phyloP scores from a whole-genome alignment of 2,329 filamentous ascomycete species.

The Exserohilum turcica region DNA sequence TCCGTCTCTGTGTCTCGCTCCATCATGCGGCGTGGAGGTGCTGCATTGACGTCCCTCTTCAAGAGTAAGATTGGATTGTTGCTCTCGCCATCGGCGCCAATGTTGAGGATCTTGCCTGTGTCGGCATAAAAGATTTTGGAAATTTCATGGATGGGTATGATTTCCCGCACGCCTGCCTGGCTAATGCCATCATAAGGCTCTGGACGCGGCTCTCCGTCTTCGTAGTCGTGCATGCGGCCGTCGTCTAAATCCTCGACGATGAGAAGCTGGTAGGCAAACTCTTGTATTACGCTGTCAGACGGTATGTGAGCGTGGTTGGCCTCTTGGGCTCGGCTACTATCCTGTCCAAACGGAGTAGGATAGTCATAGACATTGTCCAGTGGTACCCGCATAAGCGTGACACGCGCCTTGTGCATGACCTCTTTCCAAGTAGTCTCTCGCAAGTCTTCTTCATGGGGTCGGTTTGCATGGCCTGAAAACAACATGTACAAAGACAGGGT shows the following conservation, averaged over 20 bases:
- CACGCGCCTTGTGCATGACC: conserved; percentile 87
- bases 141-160: conserved; percentile 73
- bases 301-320: conserved; percentile 40
- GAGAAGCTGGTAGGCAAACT: conserved; percentile 81
- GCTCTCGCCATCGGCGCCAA: conserved; percentile 69
- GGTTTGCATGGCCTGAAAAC: conserved; percentile 75
- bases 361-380: conserved; percentile 60
- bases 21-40: conserved; percentile 65
- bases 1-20: conserved; percentile 42
- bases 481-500: conserved; percentile 92
- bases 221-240: conserved; percentile 68
- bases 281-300: conserved; percentile 56
- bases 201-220: conserved; percentile 63
- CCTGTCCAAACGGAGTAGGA: conserved; percentile 31
- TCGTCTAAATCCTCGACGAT: conserved; percentile 83
- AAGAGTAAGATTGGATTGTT: conserved; percentile 76
- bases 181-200: conserved; percentile 65
- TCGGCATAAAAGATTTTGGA: conserved; percentile 94
- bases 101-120: conserved; percentile 86
- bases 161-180: conserved; percentile 68
- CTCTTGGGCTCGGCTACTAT: conserved; percentile 20
- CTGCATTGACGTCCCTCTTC: conserved; percentile 71
- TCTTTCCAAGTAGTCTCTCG: conserved; percentile 88
- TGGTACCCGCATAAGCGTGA: conserved; percentile 77
- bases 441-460: conserved; percentile 61